Percentiles rank a stretch among this genome's conserved stretches.
Evolutionary conservation across 345 rosid species (phyloP).

Genomic region (Erodium maritimum): DNA sequence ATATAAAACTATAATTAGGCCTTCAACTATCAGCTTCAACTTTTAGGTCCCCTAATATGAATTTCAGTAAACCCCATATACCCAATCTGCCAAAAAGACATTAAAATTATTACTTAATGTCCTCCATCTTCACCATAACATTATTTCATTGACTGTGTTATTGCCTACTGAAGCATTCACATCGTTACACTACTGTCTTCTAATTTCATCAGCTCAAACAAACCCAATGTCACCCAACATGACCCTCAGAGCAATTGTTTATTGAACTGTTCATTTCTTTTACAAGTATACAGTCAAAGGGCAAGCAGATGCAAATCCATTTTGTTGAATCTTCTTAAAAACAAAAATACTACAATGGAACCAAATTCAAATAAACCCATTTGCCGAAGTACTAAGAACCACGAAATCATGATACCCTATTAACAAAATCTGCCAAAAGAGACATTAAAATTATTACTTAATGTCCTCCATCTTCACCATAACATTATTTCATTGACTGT

Average conservation of each 20-base stretch:
- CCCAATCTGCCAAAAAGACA: background rate
- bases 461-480: background rate
- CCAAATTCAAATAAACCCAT: too few relatives aligned
- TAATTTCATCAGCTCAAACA: background rate
- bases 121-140: background rate
- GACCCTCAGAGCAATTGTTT: background rate
- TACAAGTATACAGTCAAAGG: background rate
- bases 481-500: background rate
- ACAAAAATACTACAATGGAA: too few relatives aligned
- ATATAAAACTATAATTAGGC: too few relatives aligned
- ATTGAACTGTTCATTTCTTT: background rate
- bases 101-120: too few relatives aligned
- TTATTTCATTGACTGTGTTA: background rate
- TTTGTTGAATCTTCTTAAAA: background rate
- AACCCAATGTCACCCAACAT: background rate
- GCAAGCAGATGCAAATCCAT: background rate
- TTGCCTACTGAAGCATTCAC: background rate
- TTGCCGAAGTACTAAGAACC: background rate
- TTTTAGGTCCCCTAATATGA: too few relatives aligned
- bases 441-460: too few relatives aligned
- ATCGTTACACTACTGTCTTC: background rate
- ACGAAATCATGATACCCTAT: background rate
- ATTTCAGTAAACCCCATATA: background rate
- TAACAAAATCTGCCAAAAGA: background rate
- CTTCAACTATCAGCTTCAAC: too few relatives aligned